Evolutionary conservation across 169 alveolate genomes (phyloP).

Genomic region (Plasmodium chabaudi): DNA sequence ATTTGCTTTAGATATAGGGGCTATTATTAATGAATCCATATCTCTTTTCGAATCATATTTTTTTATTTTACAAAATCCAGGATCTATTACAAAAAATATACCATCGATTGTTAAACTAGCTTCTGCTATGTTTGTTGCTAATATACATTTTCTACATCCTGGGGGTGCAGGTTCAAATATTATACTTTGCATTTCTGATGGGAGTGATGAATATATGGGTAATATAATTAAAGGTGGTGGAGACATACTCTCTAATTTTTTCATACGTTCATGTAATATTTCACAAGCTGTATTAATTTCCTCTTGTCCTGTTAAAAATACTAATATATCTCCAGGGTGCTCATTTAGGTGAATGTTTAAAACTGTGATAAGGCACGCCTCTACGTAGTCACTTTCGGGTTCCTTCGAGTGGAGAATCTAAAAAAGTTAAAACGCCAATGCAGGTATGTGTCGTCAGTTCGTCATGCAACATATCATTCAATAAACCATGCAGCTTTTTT

Average conservation of each 20-base stretch:
- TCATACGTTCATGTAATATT: conserved; percentile 96
- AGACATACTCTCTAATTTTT: conserved; percentile 93
- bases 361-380: conserved; percentile 97
- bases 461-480: no score
- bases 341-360: conserved; percentile 97
- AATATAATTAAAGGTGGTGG: conserved; percentile 97
- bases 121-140: conserved; percentile 99
- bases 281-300: conserved; percentile 99
- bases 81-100: conserved; percentile 99
- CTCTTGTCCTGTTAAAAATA: conserved; percentile 99
- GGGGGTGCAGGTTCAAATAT: conserved; percentile 99
- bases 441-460: no score
- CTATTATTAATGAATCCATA: conserved; percentile 98
- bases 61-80: conserved; percentile 98
- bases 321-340: conserved; percentile 98
- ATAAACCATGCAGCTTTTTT: no score
- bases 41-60: conserved; percentile 97
- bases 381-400: conserved; percentile 99
- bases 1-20: conserved; percentile 98
- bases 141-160: conserved; percentile 98
- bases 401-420: conserved; percentile 93
- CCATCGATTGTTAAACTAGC: conserved; percentile 99
- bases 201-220: conserved; percentile 98
- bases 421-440: not conserved
- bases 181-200: conserved; percentile 96